Evolutionary conservation across 1,139 yeast species (phyloP).

Genomic region (Petasospora fabianii): DNA sequence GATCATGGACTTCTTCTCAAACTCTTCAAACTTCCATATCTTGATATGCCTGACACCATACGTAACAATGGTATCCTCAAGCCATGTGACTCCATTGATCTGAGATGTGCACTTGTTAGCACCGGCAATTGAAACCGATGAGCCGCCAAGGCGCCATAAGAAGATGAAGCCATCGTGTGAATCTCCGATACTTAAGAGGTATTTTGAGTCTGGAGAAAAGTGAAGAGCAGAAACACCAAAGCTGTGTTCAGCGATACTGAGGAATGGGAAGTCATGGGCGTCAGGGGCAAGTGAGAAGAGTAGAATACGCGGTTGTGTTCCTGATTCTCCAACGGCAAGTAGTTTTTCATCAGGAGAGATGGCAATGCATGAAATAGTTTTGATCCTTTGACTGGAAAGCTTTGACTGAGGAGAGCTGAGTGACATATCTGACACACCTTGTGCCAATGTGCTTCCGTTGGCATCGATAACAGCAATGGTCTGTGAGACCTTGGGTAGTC

Average conservation of each 20-base stretch:
- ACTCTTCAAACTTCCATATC: conserved; percentile 48
- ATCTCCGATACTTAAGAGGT: conserved; percentile 56
- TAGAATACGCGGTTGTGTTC: conserved; percentile 61
- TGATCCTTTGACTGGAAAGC: conserved; percentile 40
- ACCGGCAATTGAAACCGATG: conserved; percentile 33
- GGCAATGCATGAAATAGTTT: conserved; percentile 53
- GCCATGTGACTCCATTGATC: conserved; percentile 55
- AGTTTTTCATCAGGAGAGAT: conserved; percentile 49
- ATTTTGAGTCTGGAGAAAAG: conserved; percentile 57
- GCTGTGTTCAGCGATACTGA: conserved; percentile 54
- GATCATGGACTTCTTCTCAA: conserved; percentile 33
- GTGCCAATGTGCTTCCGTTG: conserved; percentile 5
- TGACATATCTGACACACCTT: conserved; percentile 13
- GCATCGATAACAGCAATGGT: conserved; percentile 12
- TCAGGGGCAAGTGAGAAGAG: conserved; percentile 55
- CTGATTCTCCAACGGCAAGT: conserved; percentile 65
- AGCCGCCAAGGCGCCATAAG: conserved; percentile 46
- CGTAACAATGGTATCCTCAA: conserved; percentile 42
- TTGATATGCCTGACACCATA: conserved; percentile 58
- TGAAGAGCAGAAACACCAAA: conserved; percentile 54
- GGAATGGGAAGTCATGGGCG: conserved; percentile 43
- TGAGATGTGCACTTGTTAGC: conserved; percentile 60
- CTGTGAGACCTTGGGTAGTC: conserved; percentile 14
- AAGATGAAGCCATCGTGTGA: conserved; percentile 63
- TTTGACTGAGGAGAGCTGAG: conserved; percentile 22